Base-by-base conservation (phyloP, 2,329 filamentous ascomycete genomes). In the Hymenoscyphus repandus region DNA sequence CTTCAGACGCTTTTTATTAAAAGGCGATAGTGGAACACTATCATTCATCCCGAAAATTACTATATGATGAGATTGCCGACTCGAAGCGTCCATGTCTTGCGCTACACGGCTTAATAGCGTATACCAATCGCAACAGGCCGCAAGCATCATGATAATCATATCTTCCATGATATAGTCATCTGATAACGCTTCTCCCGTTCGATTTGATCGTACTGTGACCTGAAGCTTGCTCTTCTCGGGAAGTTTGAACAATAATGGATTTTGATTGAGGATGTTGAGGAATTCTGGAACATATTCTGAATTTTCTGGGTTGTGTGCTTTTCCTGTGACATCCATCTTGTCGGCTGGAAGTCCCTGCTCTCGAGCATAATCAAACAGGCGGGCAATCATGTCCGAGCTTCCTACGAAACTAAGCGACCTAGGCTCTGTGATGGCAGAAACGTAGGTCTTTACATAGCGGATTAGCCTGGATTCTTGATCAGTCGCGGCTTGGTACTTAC, bases 281-380 rank as follows among this genome's bases (percentile, higher is more conserved):
- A 55, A 15, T 41, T 50, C 50, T 27, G 22, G 27, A 11, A 46
- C 43, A 5, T 53, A 33, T 9, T 49, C 27, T 2, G 6, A 17
- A 36, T 55, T 55, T 30, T 49, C 50, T 1, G 53, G 50, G 39
- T 55, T 55, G 13, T 55, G 53, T n/a, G 45, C 50, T 20, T 50
- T 55, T 10, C 53, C 53, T 20, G 50, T 22, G 31, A 55, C 42
- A 12, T 55, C 47, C 38, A 55, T 49, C 17, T 50, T 45, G 22
- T 52, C 46, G 10, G 50, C 47, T 11, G 27, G 47, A 7, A 55
- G 27, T 1, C 38, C 46, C 30, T 50, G 31, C 18, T 32, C 34
- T 5, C n/a, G 30, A 10, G 39, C 53, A 47, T 48, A 53, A 10
- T 30, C 30, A 18, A 30, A 41, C 1, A 55, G 43, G 11, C 50